These are phyloP conservation scores for Prunus persica DNA, from an alignment of 306 rosid species.

Conservation along the genomic window DNA sequence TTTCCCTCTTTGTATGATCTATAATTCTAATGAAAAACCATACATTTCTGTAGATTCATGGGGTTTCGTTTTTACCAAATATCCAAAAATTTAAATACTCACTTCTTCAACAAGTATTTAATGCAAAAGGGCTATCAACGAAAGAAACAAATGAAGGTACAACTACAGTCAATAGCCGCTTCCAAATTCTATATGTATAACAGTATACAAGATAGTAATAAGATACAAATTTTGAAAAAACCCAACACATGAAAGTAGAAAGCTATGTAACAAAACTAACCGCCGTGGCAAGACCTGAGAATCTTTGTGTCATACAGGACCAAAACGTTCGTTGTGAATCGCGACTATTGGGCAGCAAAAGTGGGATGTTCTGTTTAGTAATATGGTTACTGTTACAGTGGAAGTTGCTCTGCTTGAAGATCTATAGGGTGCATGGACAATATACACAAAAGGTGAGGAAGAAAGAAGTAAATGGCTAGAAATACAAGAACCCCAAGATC, in stretches of 20 bases:
- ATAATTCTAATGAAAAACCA: too few species aligned
- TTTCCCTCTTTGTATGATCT: too few species aligned
- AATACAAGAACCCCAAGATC: conserved; percentile 86
- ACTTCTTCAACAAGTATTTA: neutral
- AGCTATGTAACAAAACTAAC: conserved; percentile 5
- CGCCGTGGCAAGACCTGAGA: neutral
- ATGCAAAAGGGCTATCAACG: neutral
- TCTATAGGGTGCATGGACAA: conserved; percentile 55
- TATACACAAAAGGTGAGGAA: conserved; percentile 67
- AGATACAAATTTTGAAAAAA: neutral
- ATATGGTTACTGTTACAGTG: conserved; percentile 31
- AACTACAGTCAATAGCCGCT: neutral
- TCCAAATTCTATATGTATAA: neutral
- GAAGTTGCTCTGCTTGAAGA: conserved; percentile 48
- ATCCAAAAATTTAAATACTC: neutral
- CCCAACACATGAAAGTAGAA: neutral
- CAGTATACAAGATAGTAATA: neutral
- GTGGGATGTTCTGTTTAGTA: neutral
- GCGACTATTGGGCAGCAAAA: neutral
- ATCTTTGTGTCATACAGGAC: too few species aligned
- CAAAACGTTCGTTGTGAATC: too few species aligned
- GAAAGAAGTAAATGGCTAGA: conserved; percentile 53
- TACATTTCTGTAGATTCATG: too few species aligned
- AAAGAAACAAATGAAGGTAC: neutral
- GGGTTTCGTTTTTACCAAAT: neutral